Conservation (phyloP, 345 rosid species). For the Abelmoschus esculentus region DNA sequence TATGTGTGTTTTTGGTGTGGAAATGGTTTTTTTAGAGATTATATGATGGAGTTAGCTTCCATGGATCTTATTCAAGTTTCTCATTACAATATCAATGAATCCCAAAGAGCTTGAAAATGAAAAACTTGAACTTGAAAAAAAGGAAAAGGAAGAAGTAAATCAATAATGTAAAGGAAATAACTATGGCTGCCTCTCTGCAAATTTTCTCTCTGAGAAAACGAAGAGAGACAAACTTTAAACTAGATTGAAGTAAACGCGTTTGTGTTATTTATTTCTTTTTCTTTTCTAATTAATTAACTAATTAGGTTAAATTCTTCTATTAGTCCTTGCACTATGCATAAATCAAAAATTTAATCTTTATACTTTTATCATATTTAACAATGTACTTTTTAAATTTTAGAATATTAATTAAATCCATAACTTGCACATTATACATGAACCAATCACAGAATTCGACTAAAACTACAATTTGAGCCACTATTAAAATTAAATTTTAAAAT, state of each 20-base stretch:
- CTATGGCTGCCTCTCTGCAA: neutral
- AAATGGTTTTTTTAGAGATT: neutral
- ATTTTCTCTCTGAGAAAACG: neutral
- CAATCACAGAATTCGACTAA: no score
- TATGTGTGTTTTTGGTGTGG: neutral
- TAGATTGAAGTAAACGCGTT: neutral
- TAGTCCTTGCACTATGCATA: no score
- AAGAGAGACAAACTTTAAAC: neutral
- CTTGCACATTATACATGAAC: no score
- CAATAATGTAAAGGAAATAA: neutral
- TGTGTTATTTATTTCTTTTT: neutral
- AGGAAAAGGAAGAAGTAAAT: neutral
- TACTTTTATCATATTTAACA: no score
- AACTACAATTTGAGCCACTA: no score
- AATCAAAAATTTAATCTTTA: no score
- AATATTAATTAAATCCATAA: no score
- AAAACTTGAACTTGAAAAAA: neutral
- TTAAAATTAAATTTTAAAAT: no score
- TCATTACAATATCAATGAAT: neutral
- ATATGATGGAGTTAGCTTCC: constrained; percentile 3
- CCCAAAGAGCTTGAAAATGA: neutral
- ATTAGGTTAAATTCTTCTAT: no score
- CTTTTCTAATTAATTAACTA: no score
- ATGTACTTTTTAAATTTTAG: no score
- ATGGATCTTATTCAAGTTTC: constrained; percentile 17